These are phyloP conservation scores for Elaphomyces granulatus DNA, from an alignment of 495 filamentous ascomycete genomes.

Conservation along the genomic window DNA sequence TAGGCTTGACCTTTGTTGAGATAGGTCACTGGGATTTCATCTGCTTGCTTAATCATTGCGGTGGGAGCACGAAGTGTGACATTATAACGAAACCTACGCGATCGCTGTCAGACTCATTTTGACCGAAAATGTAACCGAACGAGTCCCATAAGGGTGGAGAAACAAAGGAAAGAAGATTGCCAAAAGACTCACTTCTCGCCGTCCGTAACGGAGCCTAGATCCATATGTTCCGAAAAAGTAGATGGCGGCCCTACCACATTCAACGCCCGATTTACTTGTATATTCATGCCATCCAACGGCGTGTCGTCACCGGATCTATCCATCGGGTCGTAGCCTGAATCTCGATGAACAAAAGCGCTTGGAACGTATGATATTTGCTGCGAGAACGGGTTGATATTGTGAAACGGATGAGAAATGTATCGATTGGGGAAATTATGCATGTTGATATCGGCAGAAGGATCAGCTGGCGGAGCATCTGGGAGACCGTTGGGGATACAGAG, in stretches of 20 bases:
- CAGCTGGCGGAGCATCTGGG: slow-evolving; percentile 39
- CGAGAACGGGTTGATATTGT: slow-evolving; percentile 59
- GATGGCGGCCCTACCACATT: slow-evolving; percentile 15
- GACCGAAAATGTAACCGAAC: slow-evolving; percentile 4
- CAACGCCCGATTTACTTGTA: slow-evolving; percentile 24
- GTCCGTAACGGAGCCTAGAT: slow-evolving; percentile 13
- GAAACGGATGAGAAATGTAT: slow-evolving; percentile 52
- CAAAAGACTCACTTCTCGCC: slow-evolving; percentile 35
- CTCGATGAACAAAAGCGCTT: slow-evolving; percentile 61
- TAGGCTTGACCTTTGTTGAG: slow-evolving; percentile 96
- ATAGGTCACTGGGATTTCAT: slow-evolving; percentile 89
- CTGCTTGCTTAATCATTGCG: slow-evolving; percentile 79
- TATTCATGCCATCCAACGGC: slow-evolving; percentile 33
- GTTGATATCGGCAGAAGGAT: slow-evolving; percentile 21
- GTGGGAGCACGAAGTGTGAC: slow-evolving; percentile 85
- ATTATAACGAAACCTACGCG: slow-evolving; percentile 71
- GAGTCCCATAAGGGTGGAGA: slow-evolving; percentile 15
- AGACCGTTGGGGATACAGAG: slow-evolving; percentile 59
- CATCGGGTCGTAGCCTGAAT: slow-evolving; percentile 64
- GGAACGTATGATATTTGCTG: slow-evolving; percentile 58
- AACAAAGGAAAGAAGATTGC: slow-evolving; percentile 30
- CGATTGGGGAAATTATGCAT: slow-evolving; percentile 48
- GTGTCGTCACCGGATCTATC: slow-evolving; percentile 49
- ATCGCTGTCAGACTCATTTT: slow-evolving; percentile 8
- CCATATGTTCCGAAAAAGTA: slow-evolving; percentile 14